phyloP scores from a whole-genome alignment of 805 yeast species.

The Kazachstania africana region DNA sequence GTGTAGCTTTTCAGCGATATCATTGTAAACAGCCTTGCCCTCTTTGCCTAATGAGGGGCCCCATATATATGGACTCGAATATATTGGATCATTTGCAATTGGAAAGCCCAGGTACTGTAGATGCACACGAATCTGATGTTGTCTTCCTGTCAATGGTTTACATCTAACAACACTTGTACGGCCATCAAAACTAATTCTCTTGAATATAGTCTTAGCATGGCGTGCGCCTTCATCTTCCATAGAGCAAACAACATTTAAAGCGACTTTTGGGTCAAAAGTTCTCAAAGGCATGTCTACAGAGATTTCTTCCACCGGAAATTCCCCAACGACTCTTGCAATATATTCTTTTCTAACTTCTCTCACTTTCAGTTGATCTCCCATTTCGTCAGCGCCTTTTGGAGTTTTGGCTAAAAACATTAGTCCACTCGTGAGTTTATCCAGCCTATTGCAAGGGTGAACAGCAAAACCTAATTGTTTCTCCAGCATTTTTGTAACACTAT shows the following conservation, averaged over 20 bases:
- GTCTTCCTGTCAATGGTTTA: slow-evolving; percentile 80
- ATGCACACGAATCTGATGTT: slow-evolving; percentile 92
- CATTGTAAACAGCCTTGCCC: slow-evolving; percentile 38
- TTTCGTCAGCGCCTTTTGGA: slow-evolving; percentile 61
- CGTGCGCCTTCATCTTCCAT: slow-evolving; percentile 31
- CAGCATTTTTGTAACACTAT: slow-evolving; percentile 63
- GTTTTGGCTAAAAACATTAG: slow-evolving; percentile 81
- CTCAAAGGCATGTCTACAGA: slow-evolving; percentile 54
- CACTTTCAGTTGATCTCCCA: slow-evolving; percentile 61
- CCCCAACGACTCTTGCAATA: slow-evolving; percentile 77
- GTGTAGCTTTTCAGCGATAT: slow-evolving; percentile 40
- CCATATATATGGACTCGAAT: slow-evolving; percentile 75
- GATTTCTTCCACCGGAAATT: slow-evolving; percentile 53
- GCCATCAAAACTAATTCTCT: slow-evolving; percentile 54
- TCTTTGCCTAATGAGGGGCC: slow-evolving; percentile 59
- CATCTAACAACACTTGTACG: slow-evolving; percentile 57
- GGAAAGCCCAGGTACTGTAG: slow-evolving; percentile 78
- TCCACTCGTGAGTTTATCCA: slow-evolving; percentile 86
- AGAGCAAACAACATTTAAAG: slow-evolving; percentile 42
- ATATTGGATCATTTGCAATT: slow-evolving; percentile 84
- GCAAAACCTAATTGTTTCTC: slow-evolving; percentile 53
- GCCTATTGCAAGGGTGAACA: slow-evolving; percentile 79
- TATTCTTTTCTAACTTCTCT: slow-evolving; percentile 74
- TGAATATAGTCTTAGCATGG: slow-evolving; percentile 65
- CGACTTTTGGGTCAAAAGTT: slow-evolving; percentile 64